Conservation (phyloP, 352 stramenopile genomes). For the Thraustotheca clavata region DNA sequence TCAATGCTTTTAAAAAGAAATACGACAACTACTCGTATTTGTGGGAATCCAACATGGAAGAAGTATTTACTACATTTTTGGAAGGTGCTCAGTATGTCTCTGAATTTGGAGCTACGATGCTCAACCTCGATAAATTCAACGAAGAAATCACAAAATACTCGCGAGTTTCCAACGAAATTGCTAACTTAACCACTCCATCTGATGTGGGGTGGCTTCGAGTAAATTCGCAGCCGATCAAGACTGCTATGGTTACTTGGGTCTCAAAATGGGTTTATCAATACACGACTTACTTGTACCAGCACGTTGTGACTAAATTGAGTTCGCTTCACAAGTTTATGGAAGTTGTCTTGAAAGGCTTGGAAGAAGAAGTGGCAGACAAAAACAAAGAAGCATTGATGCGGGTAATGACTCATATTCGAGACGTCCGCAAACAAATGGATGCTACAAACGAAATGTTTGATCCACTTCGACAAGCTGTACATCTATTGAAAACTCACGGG, state of each 20-base stretch:
- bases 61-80: conserved; percentile 91
- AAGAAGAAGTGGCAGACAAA: conserved; percentile 85
- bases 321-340: conserved; percentile 92
- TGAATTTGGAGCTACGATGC: conserved; percentile 77
- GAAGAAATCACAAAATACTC: conserved; percentile 94
- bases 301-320: conserved; percentile 84
- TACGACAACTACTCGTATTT: conserved; percentile 95
- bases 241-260: conserved; percentile 92
- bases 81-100: conserved; percentile 48
- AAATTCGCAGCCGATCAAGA: conserved; percentile 96
- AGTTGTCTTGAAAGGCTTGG: conserved; percentile 82
- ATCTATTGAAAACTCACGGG: conserved; percentile 91
- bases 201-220: conserved; percentile 97
- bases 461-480: conserved; percentile 89
- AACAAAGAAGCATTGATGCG: conserved; percentile 94
- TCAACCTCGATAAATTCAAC: conserved; percentile 94
- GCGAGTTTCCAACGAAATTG: conserved; percentile 87
- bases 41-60: conserved; percentile 93
- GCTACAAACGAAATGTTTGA: conserved; percentile 91
- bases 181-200: conserved; percentile 78
- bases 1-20: conserved; percentile 87
- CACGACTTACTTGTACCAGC: conserved; percentile 89
- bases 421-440: conserved; percentile 91
- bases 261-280: conserved; percentile 96
- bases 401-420: conserved; percentile 94